Conservation (phyloP, 2,329 filamentous ascomycete genomes). For the Colletotrichum sp. region DNA sequence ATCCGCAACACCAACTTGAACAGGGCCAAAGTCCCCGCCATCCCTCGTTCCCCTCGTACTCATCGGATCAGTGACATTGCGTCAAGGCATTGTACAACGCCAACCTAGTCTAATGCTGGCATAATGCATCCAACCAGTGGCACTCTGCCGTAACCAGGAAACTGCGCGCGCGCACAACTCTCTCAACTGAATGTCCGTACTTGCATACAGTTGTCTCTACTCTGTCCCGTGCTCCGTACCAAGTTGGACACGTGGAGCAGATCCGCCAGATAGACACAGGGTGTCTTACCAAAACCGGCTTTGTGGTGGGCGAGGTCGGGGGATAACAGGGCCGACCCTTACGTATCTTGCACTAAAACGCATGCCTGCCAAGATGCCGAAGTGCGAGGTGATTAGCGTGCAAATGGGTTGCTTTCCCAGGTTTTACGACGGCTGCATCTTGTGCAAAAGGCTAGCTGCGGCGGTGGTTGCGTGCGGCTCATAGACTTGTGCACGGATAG, state of each 20-base stretch:
- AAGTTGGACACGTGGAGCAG: neutral
- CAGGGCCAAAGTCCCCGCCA: neutral
- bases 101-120: neutral
- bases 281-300: neutral
- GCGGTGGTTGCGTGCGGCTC: conserved; percentile 1
- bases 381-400: neutral
- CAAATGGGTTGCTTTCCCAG: neutral
- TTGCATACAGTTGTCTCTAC: neutral
- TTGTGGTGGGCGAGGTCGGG: neutral
- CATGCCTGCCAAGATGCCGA: neutral
- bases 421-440: conserved; percentile 16
- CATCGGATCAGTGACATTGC: neutral
- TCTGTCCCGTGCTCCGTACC: neutral
- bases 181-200: neutral
- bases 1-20: neutral
- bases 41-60: neutral
- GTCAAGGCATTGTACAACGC: neutral
- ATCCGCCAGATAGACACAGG: neutral
- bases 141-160: neutral
- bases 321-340: neutral
- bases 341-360: neutral
- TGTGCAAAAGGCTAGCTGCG: neutral
- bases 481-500: neutral
- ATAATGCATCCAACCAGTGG: neutral
- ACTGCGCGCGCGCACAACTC: neutral